Conservation (phyloP, 129 eudicot species). For the sunflower (Helianthus annuus) region DNA sequence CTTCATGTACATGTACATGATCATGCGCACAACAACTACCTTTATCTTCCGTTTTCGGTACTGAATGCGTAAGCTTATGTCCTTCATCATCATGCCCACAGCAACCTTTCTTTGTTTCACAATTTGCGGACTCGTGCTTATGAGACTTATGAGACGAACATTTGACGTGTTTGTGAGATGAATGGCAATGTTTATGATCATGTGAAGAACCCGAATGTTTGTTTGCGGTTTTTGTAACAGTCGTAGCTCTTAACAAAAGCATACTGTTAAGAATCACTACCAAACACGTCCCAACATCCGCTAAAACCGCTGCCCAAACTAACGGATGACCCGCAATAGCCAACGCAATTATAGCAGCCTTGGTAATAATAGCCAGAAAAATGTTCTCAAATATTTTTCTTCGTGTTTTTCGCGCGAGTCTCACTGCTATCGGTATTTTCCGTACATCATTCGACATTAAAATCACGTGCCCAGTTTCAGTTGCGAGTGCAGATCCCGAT, state of each 20-base stretch:
- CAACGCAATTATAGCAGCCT: slow-evolving; percentile 63
- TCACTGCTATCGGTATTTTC: slow-evolving; percentile 59
- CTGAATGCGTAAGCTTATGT: slow-evolving; percentile 2
- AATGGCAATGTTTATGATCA: slow-evolving; percentile 36
- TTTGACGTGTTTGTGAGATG: slow-evolving; percentile 32
- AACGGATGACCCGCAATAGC: slow-evolving; percentile 87
- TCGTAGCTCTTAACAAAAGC: slow-evolving; percentile 51
- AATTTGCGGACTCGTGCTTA: slow-evolving; percentile 14
- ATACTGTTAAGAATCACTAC: slow-evolving; percentile 84
- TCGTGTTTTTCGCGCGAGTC: slow-evolving; percentile 50
- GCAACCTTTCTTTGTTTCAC: slow-evolving; percentile 22
- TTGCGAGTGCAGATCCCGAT: slow-evolving; percentile 96
- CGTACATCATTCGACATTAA: slow-evolving; percentile 84
- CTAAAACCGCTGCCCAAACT: slow-evolving; percentile 92
- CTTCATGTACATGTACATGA: slow-evolving; percentile 17
- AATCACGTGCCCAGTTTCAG: slow-evolving; percentile 75
- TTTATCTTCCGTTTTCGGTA: not conserved
- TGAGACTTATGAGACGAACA: slow-evolving; percentile 34
- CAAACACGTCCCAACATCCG: slow-evolving; percentile 86
- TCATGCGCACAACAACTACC: not conserved
- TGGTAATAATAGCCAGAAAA: slow-evolving; percentile 54
- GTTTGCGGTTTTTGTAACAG: not conserved
- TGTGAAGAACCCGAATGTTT: slow-evolving; percentile 30
- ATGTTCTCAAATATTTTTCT: slow-evolving; percentile 69
- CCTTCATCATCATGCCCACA: slow-evolving; percentile 19